phyloP scores from a whole-genome alignment of 768 basidiomycete species.

The Panaeolus papilionaceus region DNA sequence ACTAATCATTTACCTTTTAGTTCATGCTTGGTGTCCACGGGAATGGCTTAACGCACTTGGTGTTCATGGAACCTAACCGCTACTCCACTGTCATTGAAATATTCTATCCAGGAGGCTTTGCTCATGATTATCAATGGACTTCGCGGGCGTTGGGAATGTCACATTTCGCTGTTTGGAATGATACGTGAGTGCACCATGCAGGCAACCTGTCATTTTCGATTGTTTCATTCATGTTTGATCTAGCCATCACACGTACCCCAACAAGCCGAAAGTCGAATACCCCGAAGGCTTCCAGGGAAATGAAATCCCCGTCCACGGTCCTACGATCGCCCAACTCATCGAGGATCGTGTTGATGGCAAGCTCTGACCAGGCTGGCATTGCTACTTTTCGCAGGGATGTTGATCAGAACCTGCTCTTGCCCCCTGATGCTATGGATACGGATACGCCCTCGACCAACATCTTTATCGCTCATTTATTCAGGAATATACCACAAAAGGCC shows the following conservation, averaged over 20 bases:
- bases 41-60: constrained; percentile 84
- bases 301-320: constrained; percentile 77
- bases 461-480: constrained; percentile 9
- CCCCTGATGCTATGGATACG: neutral
- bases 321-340: constrained; percentile 68
- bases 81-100: constrained; percentile 87
- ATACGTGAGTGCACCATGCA: constrained; percentile 52
- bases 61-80: constrained; percentile 80
- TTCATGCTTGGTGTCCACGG: constrained; percentile 78
- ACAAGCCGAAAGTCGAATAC: constrained; percentile 62
- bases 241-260: constrained; percentile 45
- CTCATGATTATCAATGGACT: constrained; percentile 90
- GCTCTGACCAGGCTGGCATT: constrained; percentile 16
- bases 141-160: constrained; percentile 71
- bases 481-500: constrained; percentile 2
- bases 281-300: constrained; percentile 86
- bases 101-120: constrained; percentile 81
- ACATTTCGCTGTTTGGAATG: constrained; percentile 84
- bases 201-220: constrained; percentile 20
- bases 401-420: neutral
- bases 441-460: neutral
- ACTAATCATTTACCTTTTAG: constrained; percentile 37
- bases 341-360: constrained; percentile 62
- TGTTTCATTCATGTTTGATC: neutral
- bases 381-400: neutral